Base-by-base conservation (phyloP, 495 filamentous ascomycete genomes). In the Schizothecium vesticola region DNA sequence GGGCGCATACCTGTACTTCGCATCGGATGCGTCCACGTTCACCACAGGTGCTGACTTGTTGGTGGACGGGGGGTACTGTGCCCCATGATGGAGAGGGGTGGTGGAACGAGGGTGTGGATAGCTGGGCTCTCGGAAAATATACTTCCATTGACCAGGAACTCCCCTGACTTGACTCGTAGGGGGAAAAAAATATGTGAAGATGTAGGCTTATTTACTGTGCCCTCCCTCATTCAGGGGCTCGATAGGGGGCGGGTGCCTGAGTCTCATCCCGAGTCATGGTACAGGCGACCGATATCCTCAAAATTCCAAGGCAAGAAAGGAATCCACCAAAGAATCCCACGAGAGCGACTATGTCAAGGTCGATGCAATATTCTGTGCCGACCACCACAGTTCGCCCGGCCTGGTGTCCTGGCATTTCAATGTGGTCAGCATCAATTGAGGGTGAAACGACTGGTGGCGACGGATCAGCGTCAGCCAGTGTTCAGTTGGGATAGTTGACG, bases 1-100 rank as follows among this genome's bases (percentile, higher is more conserved):
- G 83, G 93, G 93, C 8, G 91, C 90, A 6, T 97, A 90, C 73
- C 79, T 96, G n/a, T 96, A 94, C 75, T 79, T 97, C 66, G 92
- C 92, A 4, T 91, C 88, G 19, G 92, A 96, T 79, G 92, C 92
- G 3, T 84, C 88, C 6, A 88, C 89, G 56, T 97, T 94, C 78
- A 97, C 89, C 21, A 98, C 92, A 2, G 94, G 92, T 8, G 81
- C 80, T 8, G 92, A 96, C 79, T 79, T 96, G 59, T 73, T 88
- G 56, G 87, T 94, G 69, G 92, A 96, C 76, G 93, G 92, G 5
- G 84, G 83, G 24, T 85, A 86, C 63, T 80, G 80, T 67, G 76
- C 75, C 12, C 78, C 81, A n/a, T 85, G 69, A 72, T 64, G 12
- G 33, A 12, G 65, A 19, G 6, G 16, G 43, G 43, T n/a, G 16